Conservation (phyloP, 2,329 filamentous ascomycete genomes). For the Claviceps spartinae region DNA sequence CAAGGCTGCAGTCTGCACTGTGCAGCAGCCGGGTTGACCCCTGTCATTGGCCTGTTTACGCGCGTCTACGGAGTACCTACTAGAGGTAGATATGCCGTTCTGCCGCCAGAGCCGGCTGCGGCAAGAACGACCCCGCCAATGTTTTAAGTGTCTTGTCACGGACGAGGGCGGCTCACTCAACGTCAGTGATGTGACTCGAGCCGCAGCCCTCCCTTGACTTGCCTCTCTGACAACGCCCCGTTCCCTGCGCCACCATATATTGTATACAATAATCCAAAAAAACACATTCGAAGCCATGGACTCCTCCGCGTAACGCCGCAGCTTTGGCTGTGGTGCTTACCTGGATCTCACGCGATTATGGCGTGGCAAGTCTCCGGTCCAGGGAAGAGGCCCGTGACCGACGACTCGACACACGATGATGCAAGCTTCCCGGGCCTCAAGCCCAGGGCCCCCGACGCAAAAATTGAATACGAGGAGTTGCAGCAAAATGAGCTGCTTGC, state of each 20-base stretch:
- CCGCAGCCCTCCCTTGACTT: neutral
- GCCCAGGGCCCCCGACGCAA: constrained; percentile 28
- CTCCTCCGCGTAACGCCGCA: constrained; percentile 34
- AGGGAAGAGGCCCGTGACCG: constrained; percentile 34
- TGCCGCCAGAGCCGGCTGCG: no score
- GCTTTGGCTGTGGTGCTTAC: constrained; percentile 39
- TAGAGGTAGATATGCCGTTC: no score
- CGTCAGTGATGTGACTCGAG: no score
- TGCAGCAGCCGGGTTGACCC: no score
- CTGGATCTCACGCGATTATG: constrained; percentile 28
- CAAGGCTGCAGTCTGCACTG: no score
- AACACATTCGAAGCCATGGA: constrained; percentile 23
- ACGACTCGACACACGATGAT: constrained; percentile 28
- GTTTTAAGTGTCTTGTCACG: no score
- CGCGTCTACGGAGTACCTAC: no score
- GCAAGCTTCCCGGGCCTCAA: constrained; percentile 39
- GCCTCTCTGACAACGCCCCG: neutral
- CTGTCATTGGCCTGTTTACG: no score
- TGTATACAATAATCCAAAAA: neutral
- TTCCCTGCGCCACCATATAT: neutral
- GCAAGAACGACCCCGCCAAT: no score
- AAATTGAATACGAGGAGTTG: constrained; percentile 62
- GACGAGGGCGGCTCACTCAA: no score
- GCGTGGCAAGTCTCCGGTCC: constrained; percentile 35
- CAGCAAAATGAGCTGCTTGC: constrained; percentile 82